Evolutionary conservation across 371 early-diverging fungal species (phyloP), one percentile per base, ranked within the genome.

Genomic region (Mycotypha africana): DNA sequence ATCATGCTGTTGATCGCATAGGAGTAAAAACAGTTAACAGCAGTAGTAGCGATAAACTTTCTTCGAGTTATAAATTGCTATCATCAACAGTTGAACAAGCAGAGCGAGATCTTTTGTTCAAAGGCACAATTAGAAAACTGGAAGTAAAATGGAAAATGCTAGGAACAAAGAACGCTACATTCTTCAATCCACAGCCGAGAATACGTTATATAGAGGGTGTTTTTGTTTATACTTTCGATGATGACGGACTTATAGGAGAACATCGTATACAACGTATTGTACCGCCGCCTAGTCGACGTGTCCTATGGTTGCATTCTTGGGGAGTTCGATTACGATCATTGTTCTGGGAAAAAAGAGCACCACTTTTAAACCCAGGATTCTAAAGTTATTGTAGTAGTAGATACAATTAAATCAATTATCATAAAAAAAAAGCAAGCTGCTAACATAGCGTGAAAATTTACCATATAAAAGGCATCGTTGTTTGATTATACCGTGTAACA

Each of bases 211-310:
- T 69, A 9, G 71, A 74, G 42, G 81, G 81, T 14, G 57, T 77
- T 1, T 81, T 81, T 62, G 43, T 77, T 22, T 81, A 81, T 42
- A 52, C 61, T 15, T 76, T 81, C 56, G 62, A 78, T 51, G 38
- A 58, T 1, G 28, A 53, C 19, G 81, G 81, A 0, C 53, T 58
- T 38, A 74, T 81, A 38, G 52, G 64, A 11, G 81, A 81, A 44
- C 81, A 81, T 42, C 63, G 73, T 33, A 78, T 81, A 51, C 76
- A 81, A 42, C 63, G 76, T 19, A 77, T 81, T 24, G 70, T 72
- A 28, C 81, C 81, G 0, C 70, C 81, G 0, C 81, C 81, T 0
- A 78, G 79, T 44, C 66, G 73, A 6, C 58, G 73, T 10, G 74
- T 76, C 0, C 51, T 81, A 14, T 50, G 63, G 14, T 16, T 72